A percentile compares a stretch with the other conserved stretches of the same genome.
Conservation (phyloP, 192 early-diverging fungal genomes). For the Fimicolochytrium jonesii region DNA sequence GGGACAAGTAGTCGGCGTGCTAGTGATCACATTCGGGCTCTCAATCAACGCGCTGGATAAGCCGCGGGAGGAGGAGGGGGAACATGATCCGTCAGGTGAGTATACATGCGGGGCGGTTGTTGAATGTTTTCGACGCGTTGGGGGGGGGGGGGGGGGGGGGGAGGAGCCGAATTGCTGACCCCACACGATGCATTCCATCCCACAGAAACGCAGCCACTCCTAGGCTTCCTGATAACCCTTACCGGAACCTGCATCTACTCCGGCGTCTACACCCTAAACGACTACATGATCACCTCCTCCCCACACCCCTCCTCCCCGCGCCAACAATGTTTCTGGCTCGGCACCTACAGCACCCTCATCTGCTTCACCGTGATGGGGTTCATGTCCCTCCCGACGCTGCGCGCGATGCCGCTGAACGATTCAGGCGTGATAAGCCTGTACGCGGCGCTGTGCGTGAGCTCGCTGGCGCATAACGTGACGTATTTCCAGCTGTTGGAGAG, state of each 20-base stretch:
- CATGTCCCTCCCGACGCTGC: constrained; percentile 33
- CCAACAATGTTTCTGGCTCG: constrained; percentile 42
- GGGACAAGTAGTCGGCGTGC: constrained; percentile 32
- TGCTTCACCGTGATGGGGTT: constrained; percentile 24
- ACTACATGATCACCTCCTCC: constrained; percentile 24
- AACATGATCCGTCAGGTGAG: neutral
- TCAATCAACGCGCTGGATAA: constrained; percentile 29
- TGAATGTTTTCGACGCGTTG: too few species aligned
- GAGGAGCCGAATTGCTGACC: too few species aligned
- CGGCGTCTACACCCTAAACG: constrained; percentile 43
- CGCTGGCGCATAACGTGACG: constrained; percentile 38
- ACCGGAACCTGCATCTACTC: constrained; percentile 39
- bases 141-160: too few species aligned
- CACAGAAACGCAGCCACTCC: too few species aligned
- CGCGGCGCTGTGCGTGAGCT: constrained; percentile 25
- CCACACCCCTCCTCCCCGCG: constrained; percentile 15
- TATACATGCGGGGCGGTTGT: too few species aligned
- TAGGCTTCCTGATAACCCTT: constrained; percentile 39
- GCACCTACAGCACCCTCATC: constrained; percentile 32
- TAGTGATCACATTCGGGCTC: constrained; percentile 35
- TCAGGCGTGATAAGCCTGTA: constrained; percentile 31
- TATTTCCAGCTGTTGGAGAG: constrained; percentile 43
- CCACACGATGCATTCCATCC: too few species aligned
- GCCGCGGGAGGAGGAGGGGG: neutral
- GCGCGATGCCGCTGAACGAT: constrained; percentile 30